Evolutionary conservation across 345 rosid genomes (phyloP), one percentile per base, ranked within the genome.

Genomic region (Litchi chinensis): DNA sequence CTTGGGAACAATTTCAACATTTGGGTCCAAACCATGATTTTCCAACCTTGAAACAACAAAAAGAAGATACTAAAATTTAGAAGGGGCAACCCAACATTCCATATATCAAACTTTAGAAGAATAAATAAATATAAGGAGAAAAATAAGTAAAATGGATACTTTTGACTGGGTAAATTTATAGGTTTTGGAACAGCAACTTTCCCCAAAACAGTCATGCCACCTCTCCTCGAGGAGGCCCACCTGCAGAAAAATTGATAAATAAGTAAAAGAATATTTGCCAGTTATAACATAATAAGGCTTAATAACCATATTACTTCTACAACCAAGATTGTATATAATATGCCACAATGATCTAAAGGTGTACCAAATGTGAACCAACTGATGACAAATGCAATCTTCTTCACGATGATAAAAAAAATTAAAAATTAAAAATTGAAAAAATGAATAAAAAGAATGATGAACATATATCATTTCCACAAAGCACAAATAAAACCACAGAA

Each of bases 1-100:
- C 99, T 93, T 97, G 86, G 99, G 99, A 73, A 97, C 99, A 80
- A 97, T 93, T 87, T 97, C 99, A 77, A 97, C 98, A 85, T 86
- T 90, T 10, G 97, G 99, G 80, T 97, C 96, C 87, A 93, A 88
- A 46, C 98, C 99, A 78, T 91, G 98, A 83, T 94, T 97, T 89
- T 97, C 99, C 79, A 93, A 86, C 97, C 99, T 97, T 88, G 48
- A 86, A 87, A 81, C 65, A 86, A 43, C 81, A 79, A 44, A 82
- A 18, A 74, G 67, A 73, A 74, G 21, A 60, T 18, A 76, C 21
- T 63, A 69, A 16, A 44, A 71, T 70, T 54, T 70, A 79, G 56
- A 16, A 26, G 10, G 41, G 24, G 70, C 76, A 79, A 65, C 16
- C 21, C 4, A 54, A 63, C 6, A 81, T 1, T 19, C 13, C 13